phyloP scores from a whole-genome alignment of 1,284 basidiomycete genomes.

The Ustilago nuda region DNA sequence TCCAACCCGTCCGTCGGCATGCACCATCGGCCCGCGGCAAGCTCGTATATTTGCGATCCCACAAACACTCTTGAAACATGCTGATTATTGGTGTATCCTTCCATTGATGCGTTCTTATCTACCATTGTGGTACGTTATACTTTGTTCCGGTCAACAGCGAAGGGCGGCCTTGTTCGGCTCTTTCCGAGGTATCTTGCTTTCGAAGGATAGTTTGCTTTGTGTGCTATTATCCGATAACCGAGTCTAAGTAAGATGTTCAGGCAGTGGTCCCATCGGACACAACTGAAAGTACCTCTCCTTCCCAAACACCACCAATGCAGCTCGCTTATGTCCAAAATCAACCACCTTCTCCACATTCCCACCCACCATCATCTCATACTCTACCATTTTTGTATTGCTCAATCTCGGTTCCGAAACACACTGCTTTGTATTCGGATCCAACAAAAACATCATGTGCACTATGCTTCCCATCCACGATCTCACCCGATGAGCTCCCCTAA shows the following conservation, averaged over 20 bases:
- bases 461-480: constrained; percentile 66
- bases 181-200: background rate
- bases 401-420: constrained; percentile 63
- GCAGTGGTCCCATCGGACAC: constrained; percentile 56
- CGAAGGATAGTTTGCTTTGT: background rate
- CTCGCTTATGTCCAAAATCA: constrained; percentile 66
- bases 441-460: constrained; percentile 62
- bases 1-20: background rate
- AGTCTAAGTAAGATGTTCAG: constrained; percentile 33
- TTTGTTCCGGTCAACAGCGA: background rate
- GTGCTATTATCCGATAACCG: background rate
- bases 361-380: constrained; percentile 65
- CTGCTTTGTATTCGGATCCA: constrained; percentile 57
- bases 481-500: constrained; percentile 63
- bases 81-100: background rate
- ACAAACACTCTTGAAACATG: background rate
- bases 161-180: background rate
- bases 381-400: constrained; percentile 64
- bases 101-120: background rate
- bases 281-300: constrained; percentile 66
- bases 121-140: background rate
- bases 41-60: background rate
- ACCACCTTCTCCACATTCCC: constrained; percentile 65
- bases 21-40: background rate
- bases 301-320: constrained; percentile 59